Conservation (phyloP, 768 basidiomycete species). For the Auriscalpium microsporum region DNA sequence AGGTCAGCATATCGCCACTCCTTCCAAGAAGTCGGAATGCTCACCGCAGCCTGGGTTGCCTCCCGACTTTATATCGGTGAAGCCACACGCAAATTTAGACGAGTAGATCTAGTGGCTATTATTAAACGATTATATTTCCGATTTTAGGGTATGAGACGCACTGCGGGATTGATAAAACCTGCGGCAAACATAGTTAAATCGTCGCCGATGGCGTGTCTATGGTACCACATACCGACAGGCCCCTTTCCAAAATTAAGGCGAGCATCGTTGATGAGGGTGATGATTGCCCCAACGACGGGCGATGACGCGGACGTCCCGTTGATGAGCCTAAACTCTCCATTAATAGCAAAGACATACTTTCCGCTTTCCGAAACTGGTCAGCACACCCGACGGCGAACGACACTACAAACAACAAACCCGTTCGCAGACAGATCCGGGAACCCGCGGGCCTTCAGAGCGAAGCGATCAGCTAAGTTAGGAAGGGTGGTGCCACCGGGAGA, state of each 20-base stretch:
- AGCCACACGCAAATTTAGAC: constrained; percentile 11
- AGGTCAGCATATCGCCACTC: background rate
- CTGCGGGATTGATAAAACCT: constrained; percentile 73
- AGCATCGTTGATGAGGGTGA: constrained; percentile 31
- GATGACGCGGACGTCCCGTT: constrained; percentile 30
- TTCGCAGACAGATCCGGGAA: constrained; percentile 29
- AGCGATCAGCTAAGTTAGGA: background rate
- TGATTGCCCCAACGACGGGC: constrained; percentile 26
- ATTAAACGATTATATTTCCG: background rate
- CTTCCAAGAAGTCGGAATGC: background rate
- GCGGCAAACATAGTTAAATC: no score
- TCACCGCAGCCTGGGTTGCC: constrained; percentile 16
- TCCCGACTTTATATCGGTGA: constrained; percentile 21
- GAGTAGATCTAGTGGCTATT: constrained; percentile 15
- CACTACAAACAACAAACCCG: constrained; percentile 14
- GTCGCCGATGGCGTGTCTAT: no score
- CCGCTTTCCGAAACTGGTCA: background rate
- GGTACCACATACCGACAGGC: constrained; percentile 27
- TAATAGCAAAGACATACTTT: constrained; percentile 14
- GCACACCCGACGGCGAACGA: background rate
- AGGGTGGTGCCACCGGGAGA: background rate
- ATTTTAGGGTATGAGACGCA: constrained; percentile 20
- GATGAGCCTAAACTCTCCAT: constrained; percentile 22
- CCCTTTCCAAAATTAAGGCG: constrained; percentile 26
- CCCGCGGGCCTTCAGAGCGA: constrained; percentile 14